A percentile compares a stretch with the other conserved stretches of the same genome.
Conservation (phyloP, 2,329 filamentous ascomycete species). For the Westerdykella aurantiaca region DNA sequence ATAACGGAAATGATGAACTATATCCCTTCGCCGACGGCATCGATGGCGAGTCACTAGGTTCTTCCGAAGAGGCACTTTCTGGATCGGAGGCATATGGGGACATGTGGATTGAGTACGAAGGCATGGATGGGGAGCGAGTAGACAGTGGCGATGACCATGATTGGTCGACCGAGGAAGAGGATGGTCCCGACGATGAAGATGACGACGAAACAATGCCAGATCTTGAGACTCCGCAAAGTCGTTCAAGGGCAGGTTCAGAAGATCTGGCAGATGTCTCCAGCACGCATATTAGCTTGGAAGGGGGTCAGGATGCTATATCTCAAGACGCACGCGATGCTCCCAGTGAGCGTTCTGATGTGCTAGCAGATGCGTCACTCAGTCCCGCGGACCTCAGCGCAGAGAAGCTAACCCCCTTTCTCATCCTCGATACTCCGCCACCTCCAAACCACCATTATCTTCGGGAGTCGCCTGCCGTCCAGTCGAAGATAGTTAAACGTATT, state of each 20-base stretch:
- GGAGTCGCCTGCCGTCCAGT: slow-evolving; percentile 36
- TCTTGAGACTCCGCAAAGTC: slow-evolving; percentile 9
- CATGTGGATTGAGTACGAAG: slow-evolving; percentile 37
- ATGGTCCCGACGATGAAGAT: slow-evolving; percentile 24
- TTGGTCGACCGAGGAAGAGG: slow-evolving; percentile 36
- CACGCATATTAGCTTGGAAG: no score
- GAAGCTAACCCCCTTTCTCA: slow-evolving; percentile 21
- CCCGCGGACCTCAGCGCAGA: slow-evolving; percentile 5
- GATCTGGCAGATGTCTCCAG: no score
- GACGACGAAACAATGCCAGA: slow-evolving; percentile 33
- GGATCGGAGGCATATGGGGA: slow-evolving; percentile 13
- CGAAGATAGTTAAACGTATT: slow-evolving; percentile 46
- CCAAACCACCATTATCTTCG: slow-evolving; percentile 38
- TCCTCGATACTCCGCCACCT: slow-evolving; percentile 34
- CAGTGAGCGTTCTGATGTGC: not conserved
- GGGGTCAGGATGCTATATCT: no score
- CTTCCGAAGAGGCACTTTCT: slow-evolving; percentile 10
- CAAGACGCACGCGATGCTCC: not conserved
- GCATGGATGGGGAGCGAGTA: slow-evolving; percentile 29
- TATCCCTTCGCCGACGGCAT: slow-evolving; percentile 18
- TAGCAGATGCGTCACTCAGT: not conserved
- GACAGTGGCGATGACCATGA: slow-evolving; percentile 27
- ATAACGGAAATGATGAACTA: slow-evolving; percentile 38
- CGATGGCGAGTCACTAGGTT: slow-evolving; percentile 11
- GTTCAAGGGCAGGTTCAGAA: not conserved